Conservation (phyloP, 169 alveolate genomes). For the Theileria orientalis region DNA sequence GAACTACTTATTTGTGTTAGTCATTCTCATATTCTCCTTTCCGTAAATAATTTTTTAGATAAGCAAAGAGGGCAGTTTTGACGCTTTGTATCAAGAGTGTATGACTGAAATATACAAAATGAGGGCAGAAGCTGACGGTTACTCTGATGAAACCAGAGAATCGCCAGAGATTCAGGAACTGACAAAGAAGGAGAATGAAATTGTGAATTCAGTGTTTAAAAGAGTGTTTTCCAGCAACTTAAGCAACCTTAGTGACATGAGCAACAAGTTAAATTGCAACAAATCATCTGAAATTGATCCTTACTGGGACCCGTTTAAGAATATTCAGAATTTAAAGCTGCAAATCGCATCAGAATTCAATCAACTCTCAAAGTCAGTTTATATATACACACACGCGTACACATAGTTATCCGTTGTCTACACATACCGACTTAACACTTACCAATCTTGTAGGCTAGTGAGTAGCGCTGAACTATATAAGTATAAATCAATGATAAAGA, state of each 20-base stretch:
- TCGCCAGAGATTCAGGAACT: constrained; percentile 70
- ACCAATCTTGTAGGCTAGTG: constrained; percentile 42
- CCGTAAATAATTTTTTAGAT: background rate
- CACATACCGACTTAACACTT: background rate
- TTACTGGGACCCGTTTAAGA: constrained; percentile 81
- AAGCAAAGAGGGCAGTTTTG: constrained; percentile 39
- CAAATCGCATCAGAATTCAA: constrained; percentile 77
- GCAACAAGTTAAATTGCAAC: constrained; percentile 31
- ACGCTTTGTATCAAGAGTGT: constrained; percentile 61
- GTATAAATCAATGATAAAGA: constrained; percentile 55
- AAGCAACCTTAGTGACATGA: too few relatives aligned
- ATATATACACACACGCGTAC: too few relatives aligned
- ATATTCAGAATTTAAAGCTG: constrained; percentile 65
- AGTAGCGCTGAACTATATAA: constrained; percentile 64
- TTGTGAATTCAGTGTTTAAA: constrained; percentile 62
- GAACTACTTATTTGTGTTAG: too few relatives aligned
- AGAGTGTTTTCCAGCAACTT: constrained; percentile 51
- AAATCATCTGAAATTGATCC: constrained; percentile 64
- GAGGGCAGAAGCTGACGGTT: constrained; percentile 52
- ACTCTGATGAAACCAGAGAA: constrained; percentile 45
- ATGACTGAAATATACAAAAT: constrained; percentile 51
- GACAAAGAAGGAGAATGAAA: constrained; percentile 64
- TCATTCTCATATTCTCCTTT: too few relatives aligned
- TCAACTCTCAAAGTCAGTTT: constrained; percentile 70
- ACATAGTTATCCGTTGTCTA: too few relatives aligned